These are phyloP conservation scores for Rasamsonia emersonii DNA, from an alignment of 2,329 filamentous ascomycete species.

Conservation along the genomic window DNA sequence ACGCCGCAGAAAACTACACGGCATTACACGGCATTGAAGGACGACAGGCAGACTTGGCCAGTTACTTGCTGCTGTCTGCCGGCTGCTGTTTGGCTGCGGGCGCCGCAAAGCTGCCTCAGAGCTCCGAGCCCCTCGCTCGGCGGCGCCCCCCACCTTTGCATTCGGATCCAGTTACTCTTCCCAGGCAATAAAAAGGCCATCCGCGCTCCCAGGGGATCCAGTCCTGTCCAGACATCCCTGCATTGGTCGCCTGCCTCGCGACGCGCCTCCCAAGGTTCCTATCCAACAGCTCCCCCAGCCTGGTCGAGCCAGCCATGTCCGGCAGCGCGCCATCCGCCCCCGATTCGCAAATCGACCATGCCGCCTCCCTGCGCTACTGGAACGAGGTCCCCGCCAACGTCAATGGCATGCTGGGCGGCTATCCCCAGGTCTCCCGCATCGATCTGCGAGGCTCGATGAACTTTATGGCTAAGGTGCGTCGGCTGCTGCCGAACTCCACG, in stretches of 20 bases:
- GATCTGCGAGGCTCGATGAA: slow-evolving; percentile 63
- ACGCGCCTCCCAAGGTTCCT: neutral
- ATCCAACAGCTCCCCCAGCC: neutral
- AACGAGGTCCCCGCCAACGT: slow-evolving; percentile 33
- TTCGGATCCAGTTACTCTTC: too few species aligned
- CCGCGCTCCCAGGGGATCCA: slow-evolving; percentile 1
- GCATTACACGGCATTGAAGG: too few species aligned
- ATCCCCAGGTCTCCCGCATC: slow-evolving; percentile 56
- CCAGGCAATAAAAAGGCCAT: slow-evolving; percentile 10
- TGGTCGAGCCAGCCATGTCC: neutral
- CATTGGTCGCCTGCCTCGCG: neutral
- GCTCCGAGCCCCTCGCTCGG: too few species aligned
- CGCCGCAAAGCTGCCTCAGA: too few species aligned
- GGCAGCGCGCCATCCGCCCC: too few species aligned
- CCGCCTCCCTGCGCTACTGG: slow-evolving; percentile 29
- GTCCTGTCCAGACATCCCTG: neutral
- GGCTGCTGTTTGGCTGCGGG: too few species aligned
- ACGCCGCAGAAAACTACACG: too few species aligned
- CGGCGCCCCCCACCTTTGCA: too few species aligned
- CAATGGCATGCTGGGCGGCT: slow-evolving; percentile 67
- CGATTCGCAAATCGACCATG: slow-evolving; percentile 22
- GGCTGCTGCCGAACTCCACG: slow-evolving; percentile 18
- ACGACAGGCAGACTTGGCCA: too few species aligned
- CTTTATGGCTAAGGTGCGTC: slow-evolving; percentile 59
- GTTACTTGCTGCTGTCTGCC: too few species aligned